These are phyloP conservation scores for Hymenoscyphus albidus DNA, from an alignment of 2,329 filamentous ascomycete species.

Conservation along the genomic window DNA sequence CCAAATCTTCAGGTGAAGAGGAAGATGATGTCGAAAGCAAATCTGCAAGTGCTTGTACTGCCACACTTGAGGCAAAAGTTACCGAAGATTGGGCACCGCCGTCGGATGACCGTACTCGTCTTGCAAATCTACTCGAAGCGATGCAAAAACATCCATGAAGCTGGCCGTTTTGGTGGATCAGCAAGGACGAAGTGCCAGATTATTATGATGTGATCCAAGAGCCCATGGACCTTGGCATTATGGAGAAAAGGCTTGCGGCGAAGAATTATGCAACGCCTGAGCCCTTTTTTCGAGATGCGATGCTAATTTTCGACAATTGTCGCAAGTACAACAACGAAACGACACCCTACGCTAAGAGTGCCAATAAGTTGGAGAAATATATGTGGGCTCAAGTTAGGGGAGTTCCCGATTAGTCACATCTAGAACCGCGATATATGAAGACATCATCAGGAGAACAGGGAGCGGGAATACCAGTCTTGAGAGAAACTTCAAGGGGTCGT, in stretches of 20 bases:
- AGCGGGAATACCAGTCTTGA: no score
- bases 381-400: constrained; percentile 93
- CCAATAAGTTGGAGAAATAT: constrained; percentile 87
- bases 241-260: constrained; percentile 92
- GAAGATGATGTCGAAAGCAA: background rate
- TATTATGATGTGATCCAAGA: constrained; percentile 98
- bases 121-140: constrained; percentile 82
- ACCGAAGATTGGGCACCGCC: constrained; percentile 79
- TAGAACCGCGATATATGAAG: constrained; percentile 29
- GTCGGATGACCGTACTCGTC: constrained; percentile 94
- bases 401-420: constrained; percentile 81
- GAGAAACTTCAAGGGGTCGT: no score
- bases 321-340: constrained; percentile 94
- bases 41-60: background rate
- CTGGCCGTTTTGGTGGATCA: constrained; percentile 94
- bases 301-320: constrained; percentile 91
- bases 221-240: constrained; percentile 93
- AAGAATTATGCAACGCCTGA: constrained; percentile 89
- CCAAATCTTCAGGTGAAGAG: constrained; percentile 5
- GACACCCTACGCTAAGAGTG: constrained; percentile 91
- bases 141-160: constrained; percentile 89
- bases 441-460: no score
- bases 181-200: constrained; percentile 90
- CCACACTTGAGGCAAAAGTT: background rate
- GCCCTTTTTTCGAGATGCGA: constrained; percentile 86